Evolutionary conservation across 768 basidiomycete genomes (phyloP).

Genomic region (Psilocybe azurescens): DNA sequence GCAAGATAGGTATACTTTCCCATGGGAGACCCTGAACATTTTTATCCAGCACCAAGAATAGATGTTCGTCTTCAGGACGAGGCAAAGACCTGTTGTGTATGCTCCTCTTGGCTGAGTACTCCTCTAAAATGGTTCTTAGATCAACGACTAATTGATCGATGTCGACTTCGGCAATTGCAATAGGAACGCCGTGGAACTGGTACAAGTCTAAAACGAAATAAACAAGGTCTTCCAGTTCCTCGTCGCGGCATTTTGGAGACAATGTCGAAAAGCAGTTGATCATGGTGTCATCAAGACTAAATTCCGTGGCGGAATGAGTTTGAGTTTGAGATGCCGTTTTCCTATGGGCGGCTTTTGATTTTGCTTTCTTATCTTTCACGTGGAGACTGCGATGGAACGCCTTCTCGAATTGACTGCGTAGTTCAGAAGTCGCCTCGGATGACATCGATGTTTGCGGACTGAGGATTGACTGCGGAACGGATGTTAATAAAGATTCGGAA

Average conservation of each 20-base stretch:
- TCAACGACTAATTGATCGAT: conserved; percentile 90
- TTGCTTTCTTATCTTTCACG: conserved; percentile 66
- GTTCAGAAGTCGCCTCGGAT: conserved; percentile 51
- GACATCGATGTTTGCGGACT: conserved; percentile 50
- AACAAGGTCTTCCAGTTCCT: conserved; percentile 93
- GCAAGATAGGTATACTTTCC: conserved; percentile 91
- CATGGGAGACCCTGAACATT: conserved; percentile 90
- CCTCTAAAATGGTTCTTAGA: conserved; percentile 76
- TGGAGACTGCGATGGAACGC: conserved; percentile 72
- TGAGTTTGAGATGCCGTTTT: conserved; percentile 39
- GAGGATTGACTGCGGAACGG: conserved; percentile 59
- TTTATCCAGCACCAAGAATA: conserved; percentile 90
- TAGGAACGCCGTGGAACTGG: conserved; percentile 88
- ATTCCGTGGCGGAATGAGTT: conserved; percentile 41
- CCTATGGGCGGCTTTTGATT: conserved; percentile 39
- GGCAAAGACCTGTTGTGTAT: conserved; percentile 22
- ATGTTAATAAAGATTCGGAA: conserved; percentile 3
- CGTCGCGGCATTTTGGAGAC: conserved; percentile 82
- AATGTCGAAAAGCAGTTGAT: conserved; percentile 87
- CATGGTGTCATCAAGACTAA: conserved; percentile 74
- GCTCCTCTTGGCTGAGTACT: conserved; percentile 54
- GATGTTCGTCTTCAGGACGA: conserved; percentile 60
- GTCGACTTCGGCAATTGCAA: conserved; percentile 92
- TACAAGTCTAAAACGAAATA: conserved; percentile 95
- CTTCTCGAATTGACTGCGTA: conserved; percentile 74